Conservation (phyloP, 129 eudicot species). For the Centrapalus pauciflorus region DNA sequence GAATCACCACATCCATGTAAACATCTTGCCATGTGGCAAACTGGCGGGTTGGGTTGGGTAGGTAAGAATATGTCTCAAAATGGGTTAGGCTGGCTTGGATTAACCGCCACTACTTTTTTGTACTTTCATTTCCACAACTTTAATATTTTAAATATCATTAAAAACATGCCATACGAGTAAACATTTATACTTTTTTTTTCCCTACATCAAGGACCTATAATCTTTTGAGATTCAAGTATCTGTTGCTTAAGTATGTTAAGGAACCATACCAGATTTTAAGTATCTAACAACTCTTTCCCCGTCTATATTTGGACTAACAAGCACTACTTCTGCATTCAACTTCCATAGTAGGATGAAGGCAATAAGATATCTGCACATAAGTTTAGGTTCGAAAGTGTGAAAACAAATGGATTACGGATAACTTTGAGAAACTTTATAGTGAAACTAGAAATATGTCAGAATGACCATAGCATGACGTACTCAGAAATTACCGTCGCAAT, state of each 20-base stretch:
- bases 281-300: constrained; percentile 56
- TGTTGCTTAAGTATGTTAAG: neutral
- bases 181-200: neutral
- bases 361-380: constrained; percentile 60
- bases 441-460: constrained; percentile 18
- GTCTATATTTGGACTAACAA: constrained; percentile 61
- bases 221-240: constrained; percentile 1
- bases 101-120: no score
- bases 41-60: neutral
- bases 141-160: no score
- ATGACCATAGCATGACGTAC: constrained; percentile 80
- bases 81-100: no score
- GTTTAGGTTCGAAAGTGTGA: constrained; percentile 11
- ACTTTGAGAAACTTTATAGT: neutral
- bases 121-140: no score
- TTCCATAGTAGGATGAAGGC: constrained; percentile 87
- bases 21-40: no score
- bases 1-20: no score
- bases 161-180: no score
- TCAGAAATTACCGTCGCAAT: constrained; percentile 96
- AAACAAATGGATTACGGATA: neutral
- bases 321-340: constrained; percentile 63
- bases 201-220: neutral
- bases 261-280: constrained; percentile 73
- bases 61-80: no score